Conservation (phyloP, 345 rosid species). For the Anacardium occidentale region DNA sequence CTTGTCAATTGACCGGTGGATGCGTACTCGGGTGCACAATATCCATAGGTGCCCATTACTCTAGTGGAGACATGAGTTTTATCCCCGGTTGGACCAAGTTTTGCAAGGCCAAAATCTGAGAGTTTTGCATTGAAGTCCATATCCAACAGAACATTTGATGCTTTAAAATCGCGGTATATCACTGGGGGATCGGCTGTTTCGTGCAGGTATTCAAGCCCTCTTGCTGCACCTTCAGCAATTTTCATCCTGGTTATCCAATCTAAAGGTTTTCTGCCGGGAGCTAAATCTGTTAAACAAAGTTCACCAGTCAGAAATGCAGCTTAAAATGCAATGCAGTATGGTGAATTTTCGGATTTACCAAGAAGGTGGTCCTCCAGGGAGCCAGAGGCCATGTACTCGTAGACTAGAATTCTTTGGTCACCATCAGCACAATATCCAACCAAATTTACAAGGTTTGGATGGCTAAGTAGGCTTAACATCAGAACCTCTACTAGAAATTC, state of each 20-base stretch:
- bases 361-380: constrained; percentile 79
- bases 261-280: constrained; percentile 41
- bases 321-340: too few species aligned
- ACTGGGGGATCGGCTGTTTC: constrained; percentile 72
- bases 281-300: constrained; percentile 37
- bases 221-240: constrained; percentile 71
- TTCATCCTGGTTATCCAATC: constrained; percentile 79
- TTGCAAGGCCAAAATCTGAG: constrained; percentile 85
- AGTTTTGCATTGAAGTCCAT: constrained; percentile 63
- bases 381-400: constrained; percentile 69
- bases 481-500: constrained; percentile 78
- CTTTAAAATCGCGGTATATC: constrained; percentile 77
- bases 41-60: constrained; percentile 90
- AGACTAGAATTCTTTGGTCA: constrained; percentile 68
- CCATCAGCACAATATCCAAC: constrained; percentile 82
- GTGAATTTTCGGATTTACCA: constrained; percentile 33
- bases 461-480: constrained; percentile 69
- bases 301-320: not conserved
- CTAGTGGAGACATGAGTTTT: constrained; percentile 72
- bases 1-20: constrained; percentile 62
- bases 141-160: constrained; percentile 70
- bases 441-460: constrained; percentile 63
- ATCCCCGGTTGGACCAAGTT: constrained; percentile 74
- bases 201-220: constrained; percentile 79
- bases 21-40: constrained; percentile 80